A percentile compares a stretch with the other conserved stretches of the same genome.
Conservation (phyloP, 2,329 filamentous ascomycete species). For the Penicillium brevicompactum region DNA sequence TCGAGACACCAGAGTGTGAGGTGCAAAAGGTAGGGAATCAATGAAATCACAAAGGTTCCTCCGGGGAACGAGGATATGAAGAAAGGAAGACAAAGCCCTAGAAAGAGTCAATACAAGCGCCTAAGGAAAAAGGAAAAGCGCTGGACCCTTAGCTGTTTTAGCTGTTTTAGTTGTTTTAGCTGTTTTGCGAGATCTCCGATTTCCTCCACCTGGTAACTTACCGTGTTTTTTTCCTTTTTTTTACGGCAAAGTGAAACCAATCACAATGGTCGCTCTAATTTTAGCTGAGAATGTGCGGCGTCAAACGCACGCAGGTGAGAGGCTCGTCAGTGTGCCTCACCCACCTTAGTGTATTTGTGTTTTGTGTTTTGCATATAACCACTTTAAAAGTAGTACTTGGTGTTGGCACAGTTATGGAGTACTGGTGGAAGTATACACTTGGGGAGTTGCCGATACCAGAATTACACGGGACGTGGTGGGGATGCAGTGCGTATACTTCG, state of each 20-base stretch:
- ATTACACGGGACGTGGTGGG: conserved; percentile 10
- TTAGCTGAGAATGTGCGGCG: conserved; percentile 40
- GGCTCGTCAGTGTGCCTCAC: conserved; percentile 15
- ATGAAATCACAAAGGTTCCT: conserved; percentile 32
- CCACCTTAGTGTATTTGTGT: conserved; percentile 7
- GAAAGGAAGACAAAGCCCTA: conserved; percentile 16
- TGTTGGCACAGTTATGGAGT: too few species aligned
- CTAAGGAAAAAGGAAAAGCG: neutral
- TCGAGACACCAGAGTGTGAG: neutral
- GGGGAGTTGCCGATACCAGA: neutral
- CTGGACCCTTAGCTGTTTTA: conserved; percentile 19
- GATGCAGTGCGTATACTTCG: conserved; percentile 7
- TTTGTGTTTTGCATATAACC: neutral
- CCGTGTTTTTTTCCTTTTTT: neutral
- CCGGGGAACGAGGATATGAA: conserved; percentile 36
- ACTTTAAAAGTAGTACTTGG: neutral
- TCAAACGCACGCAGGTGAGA: conserved; percentile 37
- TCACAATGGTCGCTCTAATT: conserved; percentile 38
- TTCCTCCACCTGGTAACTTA: conserved; percentile 1
- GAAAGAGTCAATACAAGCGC: conserved; percentile 4
- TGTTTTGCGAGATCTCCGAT: conserved; percentile 23
- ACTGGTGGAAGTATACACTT: too few species aligned
- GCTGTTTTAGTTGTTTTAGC: neutral
- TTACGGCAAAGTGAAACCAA: conserved; percentile 17
- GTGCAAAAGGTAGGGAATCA: neutral